Conservation (phyloP, 2,329 filamentous ascomycete species). For the Cordyceps cateniannulata region DNA sequence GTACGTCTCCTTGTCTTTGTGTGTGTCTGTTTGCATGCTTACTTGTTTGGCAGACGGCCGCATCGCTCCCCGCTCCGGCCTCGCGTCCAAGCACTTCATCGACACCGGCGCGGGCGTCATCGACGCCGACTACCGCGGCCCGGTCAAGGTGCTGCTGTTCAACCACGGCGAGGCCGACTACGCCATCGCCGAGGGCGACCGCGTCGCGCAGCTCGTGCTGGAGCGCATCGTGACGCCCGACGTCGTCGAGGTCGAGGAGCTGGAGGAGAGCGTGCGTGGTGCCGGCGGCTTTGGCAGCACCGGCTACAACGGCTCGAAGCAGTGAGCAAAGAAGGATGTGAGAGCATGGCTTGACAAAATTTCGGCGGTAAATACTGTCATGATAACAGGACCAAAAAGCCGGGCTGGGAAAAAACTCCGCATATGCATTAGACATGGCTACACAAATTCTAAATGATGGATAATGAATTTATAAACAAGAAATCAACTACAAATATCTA, state of each 20-base stretch:
- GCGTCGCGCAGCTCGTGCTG: slow-evolving; percentile 86
- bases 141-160: slow-evolving; percentile 90
- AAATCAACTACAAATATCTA: not conserved
- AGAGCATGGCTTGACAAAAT: not conserved
- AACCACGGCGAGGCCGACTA: slow-evolving; percentile 85
- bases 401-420: not conserved
- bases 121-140: slow-evolving; percentile 92
- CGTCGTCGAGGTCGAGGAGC: slow-evolving; percentile 78
- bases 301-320: slow-evolving; percentile 34
- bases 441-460: not conserved
- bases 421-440: not conserved
- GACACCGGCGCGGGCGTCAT: slow-evolving; percentile 95
- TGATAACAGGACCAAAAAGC: not conserved
- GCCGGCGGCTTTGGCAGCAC: slow-evolving; percentile 91
- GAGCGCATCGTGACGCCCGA: slow-evolving; percentile 94
- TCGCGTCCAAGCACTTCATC: slow-evolving; percentile 91
- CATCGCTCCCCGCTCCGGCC: slow-evolving; percentile 82
- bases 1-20: slow-evolving; percentile 43
- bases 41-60: slow-evolving; percentile 63
- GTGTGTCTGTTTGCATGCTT: not conserved
- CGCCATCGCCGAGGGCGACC: slow-evolving; percentile 74
- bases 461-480: not conserved
- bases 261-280: slow-evolving; percentile 86
- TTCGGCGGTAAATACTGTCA: no score
- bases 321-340: not conserved